Evolutionary conservation across 2,329 filamentous ascomycete genomes (phyloP), one percentile per base, ranked within the genome.

Genomic region (Xylaria sp.): DNA sequence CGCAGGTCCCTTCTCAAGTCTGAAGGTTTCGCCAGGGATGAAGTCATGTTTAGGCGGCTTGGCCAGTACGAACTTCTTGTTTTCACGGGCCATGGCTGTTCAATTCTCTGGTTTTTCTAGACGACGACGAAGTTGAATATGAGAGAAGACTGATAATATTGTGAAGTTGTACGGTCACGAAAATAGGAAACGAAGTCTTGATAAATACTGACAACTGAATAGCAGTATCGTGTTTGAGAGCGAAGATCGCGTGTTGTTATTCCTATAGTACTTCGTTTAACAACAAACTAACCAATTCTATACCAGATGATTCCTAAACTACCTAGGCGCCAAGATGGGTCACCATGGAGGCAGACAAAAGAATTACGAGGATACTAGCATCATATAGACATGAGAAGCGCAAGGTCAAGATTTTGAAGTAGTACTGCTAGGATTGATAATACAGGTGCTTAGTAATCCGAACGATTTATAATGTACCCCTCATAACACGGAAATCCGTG

Each of bases 11-110:
- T 78, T 79, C 70, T 86, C 82, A 40, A 82, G 70, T 35, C 77
- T 78, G 76, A 92, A 91, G 12, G 89, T 92, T 73, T 86, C 76
- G 63, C 87, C 88, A 2, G 87, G 85, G 56, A 91, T 74, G 74
- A 92, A 88, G 63, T 81, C 76, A 57, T 75, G 80, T 56, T 76
- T 81, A 7, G 89, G 89, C 50, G 89, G 82, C 77, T 91, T 83
- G 54, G 85, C 87, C 61, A 92, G 85, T 64, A 86, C 80, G 64
- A 90, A 78, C 43, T 80, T 80, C 47, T 78, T 74, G 74, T 81
- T 83, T 19, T 82, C 74, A 49, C 74, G 76, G 46, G 75, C 70
- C 80, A 83, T 83, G 45, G 35, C 60, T 74, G 70, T 47, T 14
- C n/a, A n/a, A 5, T 2, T 33, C 50, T 21, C 19, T 45, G 15